Percentiles rank a stretch among this genome's conserved stretches.
Conservation (phyloP, 1,284 basidiomycete genomes). For the Ganoderma multipileum region DNA sequence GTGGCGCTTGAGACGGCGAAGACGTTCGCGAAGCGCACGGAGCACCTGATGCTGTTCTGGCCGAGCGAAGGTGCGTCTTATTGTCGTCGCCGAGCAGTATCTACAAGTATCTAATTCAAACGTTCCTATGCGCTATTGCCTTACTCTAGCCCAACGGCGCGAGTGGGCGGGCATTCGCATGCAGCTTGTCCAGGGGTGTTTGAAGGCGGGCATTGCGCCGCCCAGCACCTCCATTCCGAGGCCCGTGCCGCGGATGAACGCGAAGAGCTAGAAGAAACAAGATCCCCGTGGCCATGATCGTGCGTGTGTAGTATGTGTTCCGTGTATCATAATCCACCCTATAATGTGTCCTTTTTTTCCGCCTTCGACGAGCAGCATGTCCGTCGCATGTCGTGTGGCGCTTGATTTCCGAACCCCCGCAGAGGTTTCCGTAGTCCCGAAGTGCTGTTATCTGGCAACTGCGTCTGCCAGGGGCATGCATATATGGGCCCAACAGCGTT, state of each 20-base stretch:
- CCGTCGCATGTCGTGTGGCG: neutral
- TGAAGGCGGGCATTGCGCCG: slow-evolving; percentile 23
- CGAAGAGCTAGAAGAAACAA: neutral
- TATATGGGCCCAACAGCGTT: neutral
- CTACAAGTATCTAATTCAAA: neutral
- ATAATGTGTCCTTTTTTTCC: neutral
- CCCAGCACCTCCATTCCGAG: slow-evolving; percentile 15
- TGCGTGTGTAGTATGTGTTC: slow-evolving; percentile 1
- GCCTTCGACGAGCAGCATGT: neutral
- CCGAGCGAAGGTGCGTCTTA: slow-evolving; percentile 65
- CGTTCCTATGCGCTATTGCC: neutral
- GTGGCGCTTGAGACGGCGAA: slow-evolving; percentile 71
- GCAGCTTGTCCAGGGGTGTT: slow-evolving; percentile 25
- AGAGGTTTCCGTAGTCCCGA: neutral
- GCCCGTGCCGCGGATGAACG: slow-evolving; percentile 14
- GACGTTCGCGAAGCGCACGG: slow-evolving; percentile 62
- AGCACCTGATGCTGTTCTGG: slow-evolving; percentile 70
- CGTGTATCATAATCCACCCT: slow-evolving; percentile 9
- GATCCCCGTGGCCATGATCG: neutral
- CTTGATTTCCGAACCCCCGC: slow-evolving; percentile 5
- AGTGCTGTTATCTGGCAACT: neutral
- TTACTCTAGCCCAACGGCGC: slow-evolving; percentile 19
- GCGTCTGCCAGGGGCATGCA: neutral
- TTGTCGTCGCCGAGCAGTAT: neutral
- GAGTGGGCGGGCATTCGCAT: slow-evolving; percentile 27